phyloP scores from a whole-genome alignment of 768 basidiomycete genomes.

The Amanita inopinata region DNA sequence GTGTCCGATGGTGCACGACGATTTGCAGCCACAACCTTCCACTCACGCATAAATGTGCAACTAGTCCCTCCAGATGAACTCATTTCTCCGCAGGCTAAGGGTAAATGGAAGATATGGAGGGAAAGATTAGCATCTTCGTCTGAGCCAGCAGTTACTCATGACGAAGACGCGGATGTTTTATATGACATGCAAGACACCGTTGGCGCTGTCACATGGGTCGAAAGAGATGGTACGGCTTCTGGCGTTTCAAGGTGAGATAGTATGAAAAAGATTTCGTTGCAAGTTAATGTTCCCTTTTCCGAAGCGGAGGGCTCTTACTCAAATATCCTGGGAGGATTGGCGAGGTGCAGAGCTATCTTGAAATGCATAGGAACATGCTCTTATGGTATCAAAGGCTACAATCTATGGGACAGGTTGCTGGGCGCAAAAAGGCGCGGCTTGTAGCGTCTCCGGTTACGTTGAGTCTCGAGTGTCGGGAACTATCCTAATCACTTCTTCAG shows the following conservation, averaged over 20 bases:
- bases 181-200: conserved; percentile 66
- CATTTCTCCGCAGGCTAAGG: conserved; percentile 36
- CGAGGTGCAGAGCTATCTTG: conserved; percentile 36
- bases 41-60: background rate
- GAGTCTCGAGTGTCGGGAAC: conserved; percentile 3
- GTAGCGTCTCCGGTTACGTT: conserved; percentile 55
- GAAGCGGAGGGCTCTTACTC: conserved; percentile 70
- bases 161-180: conserved; percentile 10
- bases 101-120: conserved; percentile 58
- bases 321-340: conserved; percentile 69
- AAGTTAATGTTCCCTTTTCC: background rate
- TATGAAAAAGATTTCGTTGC: background rate
- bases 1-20: conserved; percentile 49
- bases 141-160: background rate
- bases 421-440: conserved; percentile 53
- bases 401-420: conserved; percentile 71
- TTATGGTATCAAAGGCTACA: conserved; percentile 41
- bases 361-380: background rate
- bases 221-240: conserved; percentile 40
- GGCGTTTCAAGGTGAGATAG: conserved; percentile 64
- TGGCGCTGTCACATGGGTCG: conserved; percentile 58
- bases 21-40: conserved; percentile 39
- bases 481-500: conserved; percentile 22
- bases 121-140: conserved; percentile 23
- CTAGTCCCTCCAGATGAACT: conserved; percentile 29